A percentile compares a stretch with the other conserved stretches of the same genome.
Conservation (phyloP, 2,329 filamentous ascomycete genomes). For the Microdochium bolleyi region DNA sequence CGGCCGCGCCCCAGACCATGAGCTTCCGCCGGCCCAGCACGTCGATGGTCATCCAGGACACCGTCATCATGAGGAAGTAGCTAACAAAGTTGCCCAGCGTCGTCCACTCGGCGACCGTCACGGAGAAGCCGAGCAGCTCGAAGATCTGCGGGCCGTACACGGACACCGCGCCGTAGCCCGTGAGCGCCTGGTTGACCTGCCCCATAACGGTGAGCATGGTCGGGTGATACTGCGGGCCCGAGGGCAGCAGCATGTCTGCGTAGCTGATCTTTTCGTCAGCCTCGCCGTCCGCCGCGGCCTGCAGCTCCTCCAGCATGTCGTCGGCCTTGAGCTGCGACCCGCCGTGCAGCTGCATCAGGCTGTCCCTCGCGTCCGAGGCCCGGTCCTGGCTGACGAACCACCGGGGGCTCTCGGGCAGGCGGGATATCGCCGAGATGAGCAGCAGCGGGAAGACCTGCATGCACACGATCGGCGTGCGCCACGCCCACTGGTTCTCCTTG, state of each 20-base stretch:
- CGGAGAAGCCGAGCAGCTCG: constrained; percentile 48
- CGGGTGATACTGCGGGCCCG: constrained; percentile 49
- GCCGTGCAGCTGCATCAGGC: constrained; percentile 39
- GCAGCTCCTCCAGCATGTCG: constrained; percentile 38
- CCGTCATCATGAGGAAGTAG: constrained; percentile 53
- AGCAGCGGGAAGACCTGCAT: constrained; percentile 53
- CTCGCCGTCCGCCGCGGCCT: constrained; percentile 41
- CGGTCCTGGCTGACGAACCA: constrained; percentile 46
- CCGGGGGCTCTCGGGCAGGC: constrained; percentile 48
- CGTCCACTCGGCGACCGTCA: constrained; percentile 42
- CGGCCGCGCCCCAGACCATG: constrained; percentile 41
- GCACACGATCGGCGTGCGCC: constrained; percentile 50
- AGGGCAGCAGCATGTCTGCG: constrained; percentile 47
- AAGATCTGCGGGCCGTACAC: constrained; percentile 60
- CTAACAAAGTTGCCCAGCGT: constrained; percentile 54
- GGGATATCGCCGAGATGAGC: constrained; percentile 41
- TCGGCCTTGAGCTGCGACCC: constrained; percentile 33
- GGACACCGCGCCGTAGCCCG: constrained; percentile 50
- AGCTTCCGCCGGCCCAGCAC: constrained; percentile 44
- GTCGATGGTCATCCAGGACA: constrained; percentile 52
- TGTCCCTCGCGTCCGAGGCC: constrained; percentile 39
- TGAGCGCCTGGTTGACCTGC: constrained; percentile 52
- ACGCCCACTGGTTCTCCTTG: constrained; percentile 51
- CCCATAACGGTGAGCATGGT: constrained; percentile 55
- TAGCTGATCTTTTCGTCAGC: constrained; percentile 38